Evolutionary conservation across 148 eudicot species (phyloP).

Genomic region (Rhododendron ferrugineum): DNA sequence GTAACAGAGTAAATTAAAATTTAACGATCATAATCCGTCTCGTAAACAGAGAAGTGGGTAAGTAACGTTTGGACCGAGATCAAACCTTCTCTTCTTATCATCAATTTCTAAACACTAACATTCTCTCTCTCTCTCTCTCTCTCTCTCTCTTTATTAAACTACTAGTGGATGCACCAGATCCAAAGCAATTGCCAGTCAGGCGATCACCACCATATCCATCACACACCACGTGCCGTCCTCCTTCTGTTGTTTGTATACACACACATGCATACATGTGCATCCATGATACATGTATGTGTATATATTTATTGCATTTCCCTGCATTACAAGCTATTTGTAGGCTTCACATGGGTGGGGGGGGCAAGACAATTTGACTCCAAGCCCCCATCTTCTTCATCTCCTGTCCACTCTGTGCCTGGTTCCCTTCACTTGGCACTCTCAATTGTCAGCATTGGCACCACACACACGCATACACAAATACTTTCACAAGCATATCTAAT

Average conservation of each 20-base stretch:
- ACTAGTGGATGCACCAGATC: not conserved
- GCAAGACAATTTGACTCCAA: not conserved
- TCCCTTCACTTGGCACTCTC: not conserved
- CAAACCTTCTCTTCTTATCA: not conserved
- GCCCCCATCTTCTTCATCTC: not conserved
- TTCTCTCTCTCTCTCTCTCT: not conserved
- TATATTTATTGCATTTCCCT: not conserved
- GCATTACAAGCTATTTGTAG: not conserved
- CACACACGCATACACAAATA: not conserved
- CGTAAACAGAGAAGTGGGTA: slow-evolving; percentile 1
- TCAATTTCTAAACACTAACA: not conserved
- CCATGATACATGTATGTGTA: not conserved
- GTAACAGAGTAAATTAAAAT: not conserved
- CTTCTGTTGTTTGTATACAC: not conserved
- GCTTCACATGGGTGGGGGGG: not conserved
- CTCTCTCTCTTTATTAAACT: not conserved
- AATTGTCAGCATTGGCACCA: not conserved
- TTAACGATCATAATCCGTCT: not conserved
- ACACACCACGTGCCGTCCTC: not conserved
- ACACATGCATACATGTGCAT: not conserved
- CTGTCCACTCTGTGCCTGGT: not conserved
- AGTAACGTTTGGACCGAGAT: not conserved
- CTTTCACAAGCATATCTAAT: not conserved
- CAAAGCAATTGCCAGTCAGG: not conserved
- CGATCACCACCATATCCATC: not conserved